Base-by-base conservation (phyloP, 2,329 filamentous ascomycete species). In the Pseudocercospora eumusae region DNA sequence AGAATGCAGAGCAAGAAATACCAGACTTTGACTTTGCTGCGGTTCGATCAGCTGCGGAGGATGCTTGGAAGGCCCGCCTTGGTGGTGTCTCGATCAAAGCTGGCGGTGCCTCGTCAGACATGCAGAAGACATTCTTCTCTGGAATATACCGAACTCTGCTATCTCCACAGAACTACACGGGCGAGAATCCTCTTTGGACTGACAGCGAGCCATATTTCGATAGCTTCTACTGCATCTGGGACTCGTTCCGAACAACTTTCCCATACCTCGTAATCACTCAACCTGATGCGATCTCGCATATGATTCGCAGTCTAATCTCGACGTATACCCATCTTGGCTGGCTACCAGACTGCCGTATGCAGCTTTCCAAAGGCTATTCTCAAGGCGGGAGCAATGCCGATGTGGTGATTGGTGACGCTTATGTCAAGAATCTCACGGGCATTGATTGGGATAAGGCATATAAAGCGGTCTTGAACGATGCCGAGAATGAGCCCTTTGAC, bases 301-400 rank as follows among this genome's bases (percentile, higher is more conserved):
- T 86, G 59, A 82, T 90, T 50, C 81, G 87, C 11, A 88, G 87
- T 1, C 77, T 89, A 53, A 83, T 90, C 57, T 87, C 90, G 66
- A 84, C 88, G 64, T 90, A 84, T 82, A 78, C 84, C 25, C 82
- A 90, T 64, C 82, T 87, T 63, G 89, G 89, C 0, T 90, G 86
- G 78, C 76, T 92, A 6, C 89, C 89, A 0, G 89, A 92, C 23
- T 68, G 71, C 90, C 83, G 88, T 31, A 91, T 91, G 88, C 86
- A 83, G 31, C 78, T 90, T 4, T 88, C 84, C 71, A 87, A 87
- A 69, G 87, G 88, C 0, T 85, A 80, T 62, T 90, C 88, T 87
- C 88, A 9, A 33, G 66, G 66, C 3, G 66, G 64, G 0, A 63
- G 60, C 8, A 68, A 66, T 50, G 62, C 64, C 4, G 88, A 92